Conservation (phyloP, 805 yeast species). For the Brettanomyces custersianus region DNA sequence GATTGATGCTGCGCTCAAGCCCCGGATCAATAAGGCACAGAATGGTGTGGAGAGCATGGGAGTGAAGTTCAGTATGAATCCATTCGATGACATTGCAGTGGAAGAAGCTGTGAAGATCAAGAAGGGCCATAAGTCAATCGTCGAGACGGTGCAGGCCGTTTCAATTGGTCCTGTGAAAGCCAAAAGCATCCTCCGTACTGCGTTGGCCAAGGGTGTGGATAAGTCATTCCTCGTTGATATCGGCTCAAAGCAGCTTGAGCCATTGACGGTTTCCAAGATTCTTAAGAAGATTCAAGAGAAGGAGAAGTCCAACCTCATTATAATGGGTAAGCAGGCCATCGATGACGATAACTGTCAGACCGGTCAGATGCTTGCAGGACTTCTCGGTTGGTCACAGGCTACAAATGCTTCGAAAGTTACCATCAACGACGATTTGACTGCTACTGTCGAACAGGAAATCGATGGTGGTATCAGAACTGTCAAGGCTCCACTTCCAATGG, state of each 20-base stretch:
- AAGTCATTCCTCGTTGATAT: conserved; percentile 73
- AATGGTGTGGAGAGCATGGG: conserved; percentile 85
- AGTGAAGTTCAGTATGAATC: conserved; percentile 87
- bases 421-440: conserved; percentile 44
- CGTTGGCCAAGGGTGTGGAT: conserved; percentile 94
- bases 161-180: conserved; percentile 83
- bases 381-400: conserved; percentile 93
- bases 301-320: conserved; percentile 65
- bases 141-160: conserved; percentile 82
- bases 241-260: conserved; percentile 66
- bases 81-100: conserved; percentile 94
- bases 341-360: conserved; percentile 94
- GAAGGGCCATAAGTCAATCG: conserved; percentile 54
- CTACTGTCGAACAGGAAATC: conserved; percentile 81
- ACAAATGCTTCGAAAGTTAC: conserved; percentile 87
- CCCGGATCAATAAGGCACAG: conserved; percentile 78
- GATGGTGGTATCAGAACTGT: conserved; percentile 92
- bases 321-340: conserved; percentile 93
- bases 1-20: conserved; percentile 87
- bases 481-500: conserved; percentile 68
- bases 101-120: conserved; percentile 85
- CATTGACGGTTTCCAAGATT: conserved; percentile 82
- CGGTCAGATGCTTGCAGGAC: conserved; percentile 93
- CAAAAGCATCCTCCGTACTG: conserved; percentile 80
- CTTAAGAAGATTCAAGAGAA: conserved; percentile 64